Base-by-base conservation (phyloP, 208 protist species). In the Trypanosoma grayi region DNA sequence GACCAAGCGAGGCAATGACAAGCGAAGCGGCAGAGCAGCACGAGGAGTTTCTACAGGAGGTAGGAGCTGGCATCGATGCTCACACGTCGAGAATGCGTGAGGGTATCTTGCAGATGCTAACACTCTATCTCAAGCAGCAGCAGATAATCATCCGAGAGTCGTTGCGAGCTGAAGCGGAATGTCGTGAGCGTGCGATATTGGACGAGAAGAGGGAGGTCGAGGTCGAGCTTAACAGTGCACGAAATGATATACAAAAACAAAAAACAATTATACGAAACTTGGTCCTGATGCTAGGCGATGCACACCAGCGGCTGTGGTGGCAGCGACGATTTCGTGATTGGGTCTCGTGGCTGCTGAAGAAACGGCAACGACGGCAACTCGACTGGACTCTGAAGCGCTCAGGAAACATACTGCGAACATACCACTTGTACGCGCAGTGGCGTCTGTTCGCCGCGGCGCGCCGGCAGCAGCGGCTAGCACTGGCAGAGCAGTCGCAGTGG, bases 371-470 rank as follows among this genome's bases (percentile, higher is more conserved):
- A 22, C 62, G 68, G 0, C 50, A 55, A 25, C 27, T 72, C 10
- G 43, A 58, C 5, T 28, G 44, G 9, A 50, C 59, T 37, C 36
- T 68, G 16, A 50, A 16, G n/a, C 28, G 36, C 6, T 53, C 60
- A 33, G 30, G 31, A 14, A 51, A 66, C 27, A 61, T 55, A 7
- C 52, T 64, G 10, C 41, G 25, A 16, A 16, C 43, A 5, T 77
- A 59, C 44, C 80, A 75, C 13, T 33, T 51, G 4, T 84, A 77
- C 65, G 58, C 65, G n/a, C 68, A 74, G 51, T 93, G 82, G 82
- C 82, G 82, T 2, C 72, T 85, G 16, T 70, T 87, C 25, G 75
- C 77, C 11, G 66, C 72, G 2, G 69, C 67, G 22, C 72, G 77
- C 2, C 67, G 73, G 37, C 66, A 73, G 2, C 65, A 80, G 16